Evolutionary conservation across 768 basidiomycete species (phyloP).

Genomic region (Lentinula lateritia): DNA sequence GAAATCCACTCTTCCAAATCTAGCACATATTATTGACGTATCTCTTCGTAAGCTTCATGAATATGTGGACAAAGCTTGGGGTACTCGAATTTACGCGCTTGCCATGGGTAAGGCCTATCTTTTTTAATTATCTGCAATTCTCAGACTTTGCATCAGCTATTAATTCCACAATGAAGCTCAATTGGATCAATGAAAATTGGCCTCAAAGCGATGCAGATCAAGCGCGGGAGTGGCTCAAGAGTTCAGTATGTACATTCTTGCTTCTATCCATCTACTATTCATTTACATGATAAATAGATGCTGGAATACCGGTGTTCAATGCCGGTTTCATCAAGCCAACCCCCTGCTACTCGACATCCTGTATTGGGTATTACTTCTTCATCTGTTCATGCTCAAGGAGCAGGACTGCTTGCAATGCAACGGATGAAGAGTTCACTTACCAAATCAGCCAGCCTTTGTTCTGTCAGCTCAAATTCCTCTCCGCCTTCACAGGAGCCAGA

Average conservation of each 20-base stretch:
- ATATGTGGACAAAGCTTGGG: background rate
- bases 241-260: background rate
- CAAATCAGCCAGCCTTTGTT: background rate
- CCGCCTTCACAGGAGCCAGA: background rate
- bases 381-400: background rate
- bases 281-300: background rate
- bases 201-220: background rate
- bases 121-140: background rate
- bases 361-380: background rate
- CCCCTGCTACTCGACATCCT: background rate
- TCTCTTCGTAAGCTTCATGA: background rate
- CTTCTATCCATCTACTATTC: background rate
- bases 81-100: background rate
- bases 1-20: slow-evolving; percentile 1
- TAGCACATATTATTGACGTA: background rate
- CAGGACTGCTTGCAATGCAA: background rate
- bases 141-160: background rate
- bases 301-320: background rate
- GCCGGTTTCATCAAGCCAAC: no score
- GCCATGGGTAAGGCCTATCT: background rate
- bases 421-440: background rate
- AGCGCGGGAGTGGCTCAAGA: background rate
- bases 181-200: background rate
- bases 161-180: background rate
- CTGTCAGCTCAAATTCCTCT: background rate